Percentiles rank a stretch among this genome's conserved stretches.
Evolutionary conservation across 495 filamentous ascomycete genomes (phyloP).

Genomic region (Thermothielavioides terrestris): DNA sequence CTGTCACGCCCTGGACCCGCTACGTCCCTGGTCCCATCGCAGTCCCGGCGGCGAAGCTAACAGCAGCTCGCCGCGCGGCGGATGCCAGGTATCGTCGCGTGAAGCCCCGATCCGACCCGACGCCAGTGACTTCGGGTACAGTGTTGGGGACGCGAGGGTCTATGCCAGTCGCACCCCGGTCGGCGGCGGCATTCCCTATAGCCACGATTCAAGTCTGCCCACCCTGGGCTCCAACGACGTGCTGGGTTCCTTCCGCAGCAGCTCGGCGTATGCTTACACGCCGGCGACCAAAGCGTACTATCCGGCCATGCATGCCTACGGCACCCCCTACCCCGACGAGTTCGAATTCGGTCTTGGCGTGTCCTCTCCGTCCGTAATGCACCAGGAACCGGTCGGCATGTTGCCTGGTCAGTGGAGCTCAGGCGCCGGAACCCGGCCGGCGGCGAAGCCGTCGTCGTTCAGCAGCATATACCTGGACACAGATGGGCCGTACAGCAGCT

Average conservation of each 20-base stretch:
- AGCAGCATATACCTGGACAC: constrained; percentile 28
- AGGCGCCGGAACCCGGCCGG: too few relatives aligned
- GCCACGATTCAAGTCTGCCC: constrained; percentile 21
- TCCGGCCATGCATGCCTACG: constrained; percentile 27
- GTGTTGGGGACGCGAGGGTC: constrained; percentile 30
- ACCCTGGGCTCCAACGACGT: constrained; percentile 22
- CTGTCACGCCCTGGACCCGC: too few relatives aligned
- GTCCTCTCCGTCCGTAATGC: constrained; percentile 23
- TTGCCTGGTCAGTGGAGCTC: constrained; percentile 26
- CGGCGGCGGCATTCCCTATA: constrained; percentile 19
- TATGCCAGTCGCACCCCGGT: constrained; percentile 29
- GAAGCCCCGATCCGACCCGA: constrained; percentile 38
- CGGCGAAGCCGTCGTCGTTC: constrained; percentile 13
- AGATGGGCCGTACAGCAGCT: constrained; percentile 23
- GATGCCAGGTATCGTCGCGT: constrained; percentile 38
- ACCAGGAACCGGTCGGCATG: constrained; percentile 24
- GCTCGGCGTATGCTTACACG: constrained; percentile 20
- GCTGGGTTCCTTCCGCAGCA: constrained; percentile 22
- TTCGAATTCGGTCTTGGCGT: constrained; percentile 35
- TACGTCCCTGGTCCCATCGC: too few relatives aligned
- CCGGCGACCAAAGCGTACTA: constrained; percentile 27
- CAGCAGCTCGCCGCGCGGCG: too few relatives aligned
- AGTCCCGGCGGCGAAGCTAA: too few relatives aligned
- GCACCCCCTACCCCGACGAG: constrained; percentile 26
- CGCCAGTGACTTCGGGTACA: constrained; percentile 30